A percentile compares a stretch with the other conserved stretches of the same genome.
These are phyloP conservation scores for Aleurites moluccanus DNA, from an alignment of 441 rosid genomes.

Conservation along the genomic window DNA sequence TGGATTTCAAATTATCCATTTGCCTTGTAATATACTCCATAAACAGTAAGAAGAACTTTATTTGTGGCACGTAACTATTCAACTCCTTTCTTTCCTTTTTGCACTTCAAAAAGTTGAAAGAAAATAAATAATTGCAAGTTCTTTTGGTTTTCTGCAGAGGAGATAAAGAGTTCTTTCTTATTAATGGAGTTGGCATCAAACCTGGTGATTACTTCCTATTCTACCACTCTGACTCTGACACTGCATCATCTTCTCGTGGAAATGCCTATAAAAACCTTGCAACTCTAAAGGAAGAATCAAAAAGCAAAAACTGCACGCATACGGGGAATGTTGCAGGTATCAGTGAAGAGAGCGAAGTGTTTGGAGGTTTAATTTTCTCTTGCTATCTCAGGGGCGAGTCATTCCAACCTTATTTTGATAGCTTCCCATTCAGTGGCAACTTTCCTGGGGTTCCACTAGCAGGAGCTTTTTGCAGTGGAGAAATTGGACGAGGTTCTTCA, in stretches of 20 bases:
- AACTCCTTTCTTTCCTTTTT: not conserved
- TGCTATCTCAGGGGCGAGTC: slow-evolving; percentile 33
- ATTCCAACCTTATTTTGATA: slow-evolving; percentile 19
- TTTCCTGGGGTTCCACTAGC: slow-evolving; percentile 46
- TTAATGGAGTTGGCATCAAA: slow-evolving; percentile 42
- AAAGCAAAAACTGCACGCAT: not conserved
- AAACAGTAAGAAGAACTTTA: not conserved
- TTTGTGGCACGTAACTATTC: not conserved
- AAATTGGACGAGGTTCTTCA: slow-evolving; percentile 40
- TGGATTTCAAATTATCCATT: not conserved
- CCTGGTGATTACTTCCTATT: slow-evolving; percentile 48
- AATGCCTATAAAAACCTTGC: slow-evolving; percentile 25
- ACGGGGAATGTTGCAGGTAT: not conserved
- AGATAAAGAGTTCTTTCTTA: slow-evolving; percentile 25
- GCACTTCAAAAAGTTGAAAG: no score
- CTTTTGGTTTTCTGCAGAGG: slow-evolving; percentile 29
- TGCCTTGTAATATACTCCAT: not conserved
- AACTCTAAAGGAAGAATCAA: slow-evolving; percentile 19
- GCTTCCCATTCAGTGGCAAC: slow-evolving; percentile 37
- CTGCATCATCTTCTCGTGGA: slow-evolving; percentile 33
- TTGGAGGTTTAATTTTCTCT: slow-evolving; percentile 54
- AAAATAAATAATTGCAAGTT: not conserved
- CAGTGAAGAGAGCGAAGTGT: slow-evolving; percentile 26
- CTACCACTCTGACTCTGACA: slow-evolving; percentile 46
- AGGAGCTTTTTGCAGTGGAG: slow-evolving; percentile 41